Evolutionary conservation across 208 protist genomes (phyloP).

Genomic region (Lotmaria passim): DNA sequence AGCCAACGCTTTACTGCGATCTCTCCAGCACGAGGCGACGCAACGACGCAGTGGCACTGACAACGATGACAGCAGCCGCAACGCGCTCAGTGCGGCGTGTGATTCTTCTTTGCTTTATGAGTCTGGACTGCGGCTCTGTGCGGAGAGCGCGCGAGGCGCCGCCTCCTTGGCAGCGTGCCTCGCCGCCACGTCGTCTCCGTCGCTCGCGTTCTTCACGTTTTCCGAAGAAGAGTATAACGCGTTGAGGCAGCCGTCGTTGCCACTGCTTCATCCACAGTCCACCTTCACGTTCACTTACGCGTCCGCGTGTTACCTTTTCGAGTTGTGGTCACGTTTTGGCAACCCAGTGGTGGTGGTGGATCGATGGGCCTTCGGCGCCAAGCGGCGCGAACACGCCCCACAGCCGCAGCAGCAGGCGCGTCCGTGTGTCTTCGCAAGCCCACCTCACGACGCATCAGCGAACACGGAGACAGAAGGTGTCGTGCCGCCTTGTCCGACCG

Average conservation of each 20-base stretch:
- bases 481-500: conserved; percentile 12
- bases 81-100: not conserved
- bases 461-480: not conserved
- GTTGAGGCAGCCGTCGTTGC: conserved; percentile 8
- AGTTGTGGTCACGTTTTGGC: conserved; percentile 63
- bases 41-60: not conserved
- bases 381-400: too few relatives aligned
- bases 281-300: conserved; percentile 34
- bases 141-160: not conserved
- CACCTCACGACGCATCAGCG: not conserved
- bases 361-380: conserved; percentile 39
- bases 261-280: not conserved
- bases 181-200: not conserved
- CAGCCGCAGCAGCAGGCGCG: not conserved
- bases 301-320: conserved; percentile 47
- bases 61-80: not conserved
- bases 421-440: too few relatives aligned
- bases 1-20: conserved; percentile 16
- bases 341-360: conserved; percentile 66
- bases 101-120: conserved; percentile 1
- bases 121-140: not conserved
- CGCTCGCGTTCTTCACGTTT: conserved; percentile 53
- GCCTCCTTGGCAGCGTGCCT: not conserved
- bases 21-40: not conserved
- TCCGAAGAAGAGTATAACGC: conserved; percentile 52